Evolutionary conservation across 371 early-diverging fungal genomes (phyloP).

Genomic region (Mortierella polycephala): DNA sequence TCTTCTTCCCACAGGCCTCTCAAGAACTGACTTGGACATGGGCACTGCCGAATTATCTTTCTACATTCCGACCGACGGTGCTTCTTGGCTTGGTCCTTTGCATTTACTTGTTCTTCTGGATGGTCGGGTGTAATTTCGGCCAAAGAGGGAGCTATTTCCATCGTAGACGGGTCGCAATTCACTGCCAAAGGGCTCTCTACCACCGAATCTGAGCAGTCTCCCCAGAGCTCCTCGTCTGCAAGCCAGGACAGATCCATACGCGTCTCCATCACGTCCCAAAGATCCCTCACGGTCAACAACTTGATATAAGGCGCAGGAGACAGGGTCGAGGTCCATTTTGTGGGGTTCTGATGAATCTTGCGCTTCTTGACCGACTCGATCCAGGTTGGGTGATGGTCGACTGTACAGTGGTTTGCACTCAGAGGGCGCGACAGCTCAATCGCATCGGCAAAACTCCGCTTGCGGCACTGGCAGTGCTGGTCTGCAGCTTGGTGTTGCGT

Average conservation of each 20-base stretch:
- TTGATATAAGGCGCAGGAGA: constrained; percentile 46
- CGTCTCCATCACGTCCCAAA: constrained; percentile 47
- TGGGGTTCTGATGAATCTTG: constrained; percentile 53
- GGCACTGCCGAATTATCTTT: constrained; percentile 10
- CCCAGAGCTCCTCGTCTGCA: neutral
- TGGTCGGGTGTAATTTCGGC: neutral
- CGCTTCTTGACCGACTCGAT: constrained; percentile 46
- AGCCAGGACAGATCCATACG: constrained; percentile 41
- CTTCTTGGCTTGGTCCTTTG: neutral
- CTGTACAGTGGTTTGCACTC: constrained; percentile 5
- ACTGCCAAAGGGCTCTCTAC: neutral
- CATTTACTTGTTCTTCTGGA: neutral
- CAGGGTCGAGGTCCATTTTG: constrained; percentile 42
- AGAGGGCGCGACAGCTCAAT: constrained; percentile 36
- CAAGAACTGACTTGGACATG: constrained; percentile 10
- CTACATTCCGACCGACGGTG: neutral
- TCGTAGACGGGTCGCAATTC: no score
- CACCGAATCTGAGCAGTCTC: neutral
- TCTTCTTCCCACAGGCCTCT: constrained; percentile 52
- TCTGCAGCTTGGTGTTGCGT: neutral
- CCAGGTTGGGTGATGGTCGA: constrained; percentile 33
- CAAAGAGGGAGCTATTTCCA: neutral
- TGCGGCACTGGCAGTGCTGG: constrained; percentile 27
- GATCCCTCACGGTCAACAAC: constrained; percentile 31
- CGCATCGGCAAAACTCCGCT: constrained; percentile 43